Base-by-base conservation (phyloP, 2,329 filamentous ascomycete species). In the Ceratocystis huliohia region DNA sequence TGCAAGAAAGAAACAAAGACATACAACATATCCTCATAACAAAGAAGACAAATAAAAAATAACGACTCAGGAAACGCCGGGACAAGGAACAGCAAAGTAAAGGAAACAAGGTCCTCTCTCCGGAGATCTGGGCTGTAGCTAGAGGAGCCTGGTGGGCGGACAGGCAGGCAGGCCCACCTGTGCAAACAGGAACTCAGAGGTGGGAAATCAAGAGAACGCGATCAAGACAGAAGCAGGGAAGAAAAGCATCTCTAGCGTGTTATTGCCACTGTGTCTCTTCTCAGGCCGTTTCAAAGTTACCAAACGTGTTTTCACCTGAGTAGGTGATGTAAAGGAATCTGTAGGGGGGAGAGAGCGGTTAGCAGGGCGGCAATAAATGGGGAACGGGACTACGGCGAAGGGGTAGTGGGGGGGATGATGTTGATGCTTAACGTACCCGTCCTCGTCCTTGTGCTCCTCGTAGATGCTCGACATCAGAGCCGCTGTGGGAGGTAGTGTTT, bases 401-500 rank as follows among this genome's bases (percentile, higher is more conserved):
- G 30, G 28, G 44, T 15, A 28, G 13, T 13, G 8, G 17, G 20
- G 20, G 53, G 17, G 17, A 56, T 22, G 20, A 20, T 41, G 45
- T 17, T 61, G 28, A 50, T 33, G 41, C 20, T 7, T 63, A 65
- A 76, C 79, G 66, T 79, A 87, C 81, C 84, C 84, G 73, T 88
- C 85, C 75, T 88, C 84, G 71, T 88, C 85, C 82, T 99, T 97
- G 85, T 99, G 94, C 79, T 97, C 93, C 78, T 99, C 94, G 77
- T 99, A 99, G 80, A 99, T 97, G 78, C 89, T 95, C 82, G 91
- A 96, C 94, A 99, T 99, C 65, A 99, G 85, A 68, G 94, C 94
- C 68, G 94, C 94, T 7, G 94, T 97, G 2, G 94, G 94, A 64
- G 94, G 94, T 66, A 99, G 84, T 64, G 96, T 93, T 80, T 97